Percentiles rank a stretch among this genome's conserved stretches.
Evolutionary conservation across 106 monocot species (phyloP).

Genomic region (Dendrobium catenatum): DNA sequence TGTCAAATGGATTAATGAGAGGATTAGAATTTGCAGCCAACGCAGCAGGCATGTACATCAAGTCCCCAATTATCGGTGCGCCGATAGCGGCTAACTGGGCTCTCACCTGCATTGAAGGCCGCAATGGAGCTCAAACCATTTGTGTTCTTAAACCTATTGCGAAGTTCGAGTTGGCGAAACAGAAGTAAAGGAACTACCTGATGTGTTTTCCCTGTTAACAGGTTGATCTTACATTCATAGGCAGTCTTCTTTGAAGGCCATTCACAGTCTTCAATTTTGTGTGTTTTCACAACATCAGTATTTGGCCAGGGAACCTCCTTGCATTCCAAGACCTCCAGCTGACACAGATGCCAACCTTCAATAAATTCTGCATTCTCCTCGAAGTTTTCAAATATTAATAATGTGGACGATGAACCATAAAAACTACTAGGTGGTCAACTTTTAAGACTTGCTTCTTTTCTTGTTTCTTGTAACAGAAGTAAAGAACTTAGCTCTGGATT

Average conservation of each 20-base stretch:
- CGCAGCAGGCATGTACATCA: slow-evolving; percentile 79
- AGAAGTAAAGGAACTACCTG: slow-evolving; percentile 46
- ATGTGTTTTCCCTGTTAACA: slow-evolving; percentile 97
- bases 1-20: slow-evolving; percentile 61
- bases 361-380: slow-evolving; percentile 42
- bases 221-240: slow-evolving; percentile 89
- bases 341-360: slow-evolving; percentile 84
- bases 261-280: slow-evolving; percentile 68
- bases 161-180: background rate
- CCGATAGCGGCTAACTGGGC: slow-evolving; percentile 88
- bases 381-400: background rate
- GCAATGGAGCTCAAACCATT: too few relatives aligned
- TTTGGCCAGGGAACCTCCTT: slow-evolving; percentile 82
- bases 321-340: slow-evolving; percentile 88
- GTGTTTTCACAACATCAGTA: slow-evolving; percentile 31
- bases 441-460: background rate
- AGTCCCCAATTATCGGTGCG: slow-evolving; percentile 77
- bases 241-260: slow-evolving; percentile 69
- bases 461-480: background rate
- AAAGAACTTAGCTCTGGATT: background rate
- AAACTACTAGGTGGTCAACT: background rate
- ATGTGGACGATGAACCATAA: background rate
- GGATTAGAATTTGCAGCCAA: slow-evolving; percentile 46
- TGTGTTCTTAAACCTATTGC: too few relatives aligned
- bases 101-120: slow-evolving; percentile 43